Conservation (phyloP, 2,329 filamentous ascomycete species). For the Aspergillus unguis region DNA sequence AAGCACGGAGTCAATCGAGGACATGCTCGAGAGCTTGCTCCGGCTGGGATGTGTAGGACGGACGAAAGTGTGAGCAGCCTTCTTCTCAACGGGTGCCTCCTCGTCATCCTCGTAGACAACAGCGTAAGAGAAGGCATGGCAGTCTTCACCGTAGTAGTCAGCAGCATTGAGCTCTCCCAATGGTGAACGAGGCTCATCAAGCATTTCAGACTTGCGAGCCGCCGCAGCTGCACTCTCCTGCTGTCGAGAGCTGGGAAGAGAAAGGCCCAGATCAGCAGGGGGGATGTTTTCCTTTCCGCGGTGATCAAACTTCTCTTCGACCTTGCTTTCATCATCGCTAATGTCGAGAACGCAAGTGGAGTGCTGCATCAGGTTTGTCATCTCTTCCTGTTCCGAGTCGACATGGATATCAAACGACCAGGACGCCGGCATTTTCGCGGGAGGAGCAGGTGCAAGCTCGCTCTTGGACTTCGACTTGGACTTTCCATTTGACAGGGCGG, state of each 20-base stretch:
- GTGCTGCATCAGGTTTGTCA: constrained; percentile 90
- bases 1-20: constrained; percentile 27
- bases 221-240: constrained; percentile 22
- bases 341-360: constrained; percentile 83
- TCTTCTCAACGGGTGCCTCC: constrained; percentile 16
- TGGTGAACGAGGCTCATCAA: constrained; percentile 63
- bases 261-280: constrained; percentile 59
- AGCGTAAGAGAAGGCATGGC: constrained; percentile 60
- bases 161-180: constrained; percentile 64
- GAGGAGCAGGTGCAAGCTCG: constrained; percentile 50
- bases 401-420: constrained; percentile 97
- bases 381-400: constrained; percentile 84
- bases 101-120: constrained; percentile 61
- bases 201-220: constrained; percentile 52
- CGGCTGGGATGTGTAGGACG: constrained; percentile 13
- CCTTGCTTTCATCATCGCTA: constrained; percentile 72
- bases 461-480: constrained; percentile 25
- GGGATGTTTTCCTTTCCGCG: constrained; percentile 92
- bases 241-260: constrained; percentile 48
- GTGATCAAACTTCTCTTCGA: constrained; percentile 42
- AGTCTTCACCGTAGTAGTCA: constrained; percentile 66
- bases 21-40: constrained; percentile 22
- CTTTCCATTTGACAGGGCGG: constrained; percentile 61
- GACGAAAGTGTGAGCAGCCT: constrained; percentile 9
- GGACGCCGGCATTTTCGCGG: constrained; percentile 42